Evolutionary conservation across 371 early-diverging fungal genomes (phyloP), one percentile per base, ranked within the genome.

Genomic region (Nosema muscidifuracis): DNA sequence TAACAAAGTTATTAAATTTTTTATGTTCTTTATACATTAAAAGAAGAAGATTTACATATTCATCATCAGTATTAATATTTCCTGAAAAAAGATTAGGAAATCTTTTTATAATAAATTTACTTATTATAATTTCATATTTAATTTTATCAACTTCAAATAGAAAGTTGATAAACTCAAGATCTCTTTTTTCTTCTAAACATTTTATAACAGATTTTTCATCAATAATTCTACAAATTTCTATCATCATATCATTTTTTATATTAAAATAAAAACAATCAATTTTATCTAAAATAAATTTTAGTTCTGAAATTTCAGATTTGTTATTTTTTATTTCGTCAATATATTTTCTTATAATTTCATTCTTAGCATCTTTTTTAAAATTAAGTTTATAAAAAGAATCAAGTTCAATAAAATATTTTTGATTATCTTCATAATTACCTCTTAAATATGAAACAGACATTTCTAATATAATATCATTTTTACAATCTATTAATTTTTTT

Each of bases 151-250:
- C 7, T 53, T 20, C 16, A 26, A 53, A 53, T 12, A 53, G 20
- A 6, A 4, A 10, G 4, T 13, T 20, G 3, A n/a, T 12, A 47
- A 47, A 47, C n/a, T 47, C 47, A 12, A 47, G 6, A 47, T 47
- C 4, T 47, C n/a, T n/a, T 47, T 47, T 53, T 22, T 53, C 30
- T 53, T 53, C 26, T 53, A 53, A 53, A 53, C 22, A 53, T 24
- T 26, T 53, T 24, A 26, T 15, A 53, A 26, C 24, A 26, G 9
- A 15, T 24, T 24, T 24, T 53, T 26, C 30, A 53, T 53, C 30
- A 24, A 53, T 26, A 15, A 26, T 4, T 12, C n/a, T 47, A n/a
- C 10, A 13, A 6, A 47, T 4, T 12, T 6, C 6, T 10, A n/a
- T 12, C 13, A 47, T 10, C 4, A 47, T n/a, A 4, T 20, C n/a